Evolutionary conservation across 257 asterid genomes (phyloP).

Genomic region (Capsicum chinense): DNA sequence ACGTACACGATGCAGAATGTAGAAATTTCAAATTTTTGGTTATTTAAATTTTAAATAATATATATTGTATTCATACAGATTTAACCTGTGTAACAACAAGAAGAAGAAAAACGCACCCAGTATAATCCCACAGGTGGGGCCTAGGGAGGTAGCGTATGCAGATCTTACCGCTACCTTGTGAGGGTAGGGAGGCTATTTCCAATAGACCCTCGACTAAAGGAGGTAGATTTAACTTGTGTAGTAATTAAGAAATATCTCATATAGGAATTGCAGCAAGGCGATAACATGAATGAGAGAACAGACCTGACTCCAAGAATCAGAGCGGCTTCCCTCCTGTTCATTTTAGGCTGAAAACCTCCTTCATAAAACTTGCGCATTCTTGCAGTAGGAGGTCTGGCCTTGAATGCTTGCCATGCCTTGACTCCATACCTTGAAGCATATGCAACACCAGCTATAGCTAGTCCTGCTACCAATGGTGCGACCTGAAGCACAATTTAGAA

Average conservation of each 20-base stretch:
- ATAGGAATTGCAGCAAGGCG: neutral
- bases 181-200: neutral
- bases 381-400: conserved; percentile 81
- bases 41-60: conserved; percentile 27
- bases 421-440: conserved; percentile 76
- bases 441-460: conserved; percentile 79
- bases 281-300: neutral
- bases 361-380: conserved; percentile 82
- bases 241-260: no score
- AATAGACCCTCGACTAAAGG: neutral
- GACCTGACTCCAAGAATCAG: conserved; percentile 91
- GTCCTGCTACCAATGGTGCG: conserved; percentile 70
- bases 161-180: no score
- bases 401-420: conserved; percentile 86
- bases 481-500: conserved; percentile 45
- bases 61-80: neutral
- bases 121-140: neutral
- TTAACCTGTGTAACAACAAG: neutral
- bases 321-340: conserved; percentile 90
- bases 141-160: neutral
- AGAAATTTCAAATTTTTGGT: neutral
- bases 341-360: conserved; percentile 89
- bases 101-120: neutral
- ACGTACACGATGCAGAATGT: neutral
- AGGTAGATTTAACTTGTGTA: neutral